Percentiles rank a stretch among this genome's conserved stretches.
phyloP scores from a whole-genome alignment of 768 basidiomycete species.

The Kwoniella dejecticola region DNA sequence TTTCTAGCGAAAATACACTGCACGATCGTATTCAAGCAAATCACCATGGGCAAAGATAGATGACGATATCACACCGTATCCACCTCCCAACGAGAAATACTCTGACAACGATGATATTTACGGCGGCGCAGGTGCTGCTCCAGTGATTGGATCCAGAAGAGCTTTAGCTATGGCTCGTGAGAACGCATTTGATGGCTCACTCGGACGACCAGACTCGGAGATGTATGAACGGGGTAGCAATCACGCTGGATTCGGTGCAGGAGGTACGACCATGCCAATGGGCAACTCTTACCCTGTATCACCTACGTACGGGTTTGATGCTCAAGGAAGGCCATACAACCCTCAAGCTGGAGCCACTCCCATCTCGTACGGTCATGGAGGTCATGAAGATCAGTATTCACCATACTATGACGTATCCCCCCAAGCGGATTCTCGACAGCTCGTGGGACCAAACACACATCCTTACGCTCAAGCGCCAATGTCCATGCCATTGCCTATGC shows the following conservation, averaged over 20 bases:
- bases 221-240: constrained; percentile 30
- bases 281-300: constrained; percentile 17
- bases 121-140: constrained; percentile 33
- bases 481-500: constrained; percentile 13
- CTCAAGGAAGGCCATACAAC: constrained; percentile 46
- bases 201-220: constrained; percentile 29
- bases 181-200: constrained; percentile 34
- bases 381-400: constrained; percentile 19
- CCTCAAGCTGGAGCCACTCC: constrained; percentile 37
- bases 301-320: constrained; percentile 34
- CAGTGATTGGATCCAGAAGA: constrained; percentile 47
- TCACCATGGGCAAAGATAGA: constrained; percentile 44
- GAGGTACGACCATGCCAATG: not conserved
- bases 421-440: constrained; percentile 27
- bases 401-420: constrained; percentile 16
- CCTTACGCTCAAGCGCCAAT: constrained; percentile 1
- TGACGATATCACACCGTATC: constrained; percentile 45
- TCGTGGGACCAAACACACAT: constrained; percentile 27
- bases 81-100: constrained; percentile 26
- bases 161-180: constrained; percentile 40
- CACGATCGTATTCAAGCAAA: constrained; percentile 30
- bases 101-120: constrained; percentile 37
- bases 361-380: constrained; percentile 16
- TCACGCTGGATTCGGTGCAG: constrained; percentile 43
- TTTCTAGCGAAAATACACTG: constrained; percentile 37